phyloP scores from a whole-genome alignment of 352 stramenopile genomes.

The Pythium aristosporum region DNA sequence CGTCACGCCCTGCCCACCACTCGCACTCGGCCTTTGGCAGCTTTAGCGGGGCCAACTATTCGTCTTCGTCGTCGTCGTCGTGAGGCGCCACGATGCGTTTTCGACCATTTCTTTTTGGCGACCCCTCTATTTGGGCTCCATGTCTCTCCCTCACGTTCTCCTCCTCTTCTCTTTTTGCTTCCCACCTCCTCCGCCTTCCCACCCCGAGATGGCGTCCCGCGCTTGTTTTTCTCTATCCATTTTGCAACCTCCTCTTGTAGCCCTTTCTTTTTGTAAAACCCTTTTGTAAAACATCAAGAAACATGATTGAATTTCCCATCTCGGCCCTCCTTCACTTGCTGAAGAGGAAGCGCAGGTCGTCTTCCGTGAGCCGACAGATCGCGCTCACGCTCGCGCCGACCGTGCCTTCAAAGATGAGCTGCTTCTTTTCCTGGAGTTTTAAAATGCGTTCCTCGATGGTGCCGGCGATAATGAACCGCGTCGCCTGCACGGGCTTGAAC shows the following conservation, averaged over 20 bases:
- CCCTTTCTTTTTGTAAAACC: slow-evolving; percentile 13
- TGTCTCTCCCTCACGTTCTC: neutral
- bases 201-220: neutral
- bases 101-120: slow-evolving; percentile 13
- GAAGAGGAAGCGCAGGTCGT: slow-evolving; percentile 95
- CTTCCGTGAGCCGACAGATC: slow-evolving; percentile 90
- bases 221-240: slow-evolving; percentile 16
- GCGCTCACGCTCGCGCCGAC: slow-evolving; percentile 92
- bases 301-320: neutral
- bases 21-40: slow-evolving; percentile 7
- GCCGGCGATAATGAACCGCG: slow-evolving; percentile 97
- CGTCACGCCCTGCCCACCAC: neutral
- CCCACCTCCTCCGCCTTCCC: neutral
- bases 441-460: slow-evolving; percentile 98
- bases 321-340: slow-evolving; percentile 15
- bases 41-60: slow-evolving; percentile 15
- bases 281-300: slow-evolving; percentile 28
- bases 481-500: slow-evolving; percentile 96
- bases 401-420: slow-evolving; percentile 99
- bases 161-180: slow-evolving; percentile 15
- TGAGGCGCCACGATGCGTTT: neutral
- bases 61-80: slow-evolving; percentile 9
- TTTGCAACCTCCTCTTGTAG: slow-evolving; percentile 23
- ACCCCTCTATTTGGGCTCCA: slow-evolving; percentile 1
- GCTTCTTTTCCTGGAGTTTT: slow-evolving; percentile 93